Evolutionary conservation across 2,329 filamentous ascomycete genomes (phyloP).

Genomic region (Claviceps citrina): DNA sequence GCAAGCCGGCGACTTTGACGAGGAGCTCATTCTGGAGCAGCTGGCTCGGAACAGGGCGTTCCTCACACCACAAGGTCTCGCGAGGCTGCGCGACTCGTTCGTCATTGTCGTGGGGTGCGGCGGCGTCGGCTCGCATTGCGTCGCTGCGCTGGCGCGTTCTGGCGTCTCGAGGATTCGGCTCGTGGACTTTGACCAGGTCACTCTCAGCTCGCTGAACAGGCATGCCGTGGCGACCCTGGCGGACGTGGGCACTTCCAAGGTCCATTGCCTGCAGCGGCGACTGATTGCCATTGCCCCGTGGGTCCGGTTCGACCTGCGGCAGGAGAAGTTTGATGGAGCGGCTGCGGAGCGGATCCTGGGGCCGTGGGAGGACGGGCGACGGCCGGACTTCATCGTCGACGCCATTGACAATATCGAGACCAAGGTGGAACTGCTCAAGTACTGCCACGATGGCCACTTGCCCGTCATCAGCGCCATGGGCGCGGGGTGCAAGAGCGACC

Average conservation of each 20-base stretch:
- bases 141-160: conserved; percentile 71
- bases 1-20: conserved; percentile 48
- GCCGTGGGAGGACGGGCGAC: conserved; percentile 45
- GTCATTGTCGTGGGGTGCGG: conserved; percentile 85
- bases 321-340: conserved; percentile 63
- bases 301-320: conserved; percentile 74
- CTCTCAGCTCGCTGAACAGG: conserved; percentile 83
- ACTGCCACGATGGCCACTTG: conserved; percentile 64
- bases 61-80: conserved; percentile 65
- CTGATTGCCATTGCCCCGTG: conserved; percentile 81
- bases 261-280: conserved; percentile 64
- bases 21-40: conserved; percentile 84
- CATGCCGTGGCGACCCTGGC: conserved; percentile 88
- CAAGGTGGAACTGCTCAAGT: conserved; percentile 79
- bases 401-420: conserved; percentile 98
- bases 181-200: conserved; percentile 96
- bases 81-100: conserved; percentile 65
- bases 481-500: conserved; percentile 80
- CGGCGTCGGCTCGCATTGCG: conserved; percentile 86
- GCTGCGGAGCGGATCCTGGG: conserved; percentile 53
- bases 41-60: conserved; percentile 87
- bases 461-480: conserved; percentile 92
- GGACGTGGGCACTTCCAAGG: conserved; percentile 87
- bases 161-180: conserved; percentile 78
- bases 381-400: conserved; percentile 82